Evolutionary conservation across 2,329 filamentous ascomycete species (phyloP), one percentile per base, ranked within the genome.

Genomic region (Aspergillus ochraceus): DNA sequence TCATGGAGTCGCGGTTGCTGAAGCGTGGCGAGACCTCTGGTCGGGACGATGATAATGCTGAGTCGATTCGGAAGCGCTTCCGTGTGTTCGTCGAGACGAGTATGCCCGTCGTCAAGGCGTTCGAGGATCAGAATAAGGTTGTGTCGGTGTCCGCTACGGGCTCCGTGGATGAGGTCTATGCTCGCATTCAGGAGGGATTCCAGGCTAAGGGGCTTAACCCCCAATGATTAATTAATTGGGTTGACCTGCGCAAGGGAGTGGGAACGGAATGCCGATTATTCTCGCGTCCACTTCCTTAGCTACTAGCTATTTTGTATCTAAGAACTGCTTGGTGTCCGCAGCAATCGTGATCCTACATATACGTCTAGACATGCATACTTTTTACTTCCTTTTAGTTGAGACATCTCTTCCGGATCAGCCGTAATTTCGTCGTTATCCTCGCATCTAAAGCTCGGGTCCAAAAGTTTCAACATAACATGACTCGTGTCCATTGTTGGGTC

Each of bases 11-110:
- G 71, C 85, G 94, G 30, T 80, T 99, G 66, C 79, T 98, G 66
- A 89, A 97, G 81, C 86, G 94, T 54, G 95, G 94, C 63, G 91
- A 97, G 87, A 98, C 94, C 17, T 93, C 90, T 72, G 95, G 95
- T 47, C 85, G 95, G 65, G 82, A 89, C 54, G 95, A 99, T 77
- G 95, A 99, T 80, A 99, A 99, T 75, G 89, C 88, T 58, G 95
- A 97, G 79, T 92, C 88, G 71, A 99, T 98, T 76, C 89, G 90
- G 81, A 99, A 99, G 88, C 86, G 95, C 59, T 99, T 99, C 84
- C 88, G 87, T 73, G 93, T 90, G 4, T 99, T 98, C 74, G 82
- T 96, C 69, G 92, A 98, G 79, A 97, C 92, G 2, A 97, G 92
- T 79, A 97, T 98, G 94, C 95, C 95, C 26, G 95, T 98, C 51